phyloP scores from a whole-genome alignment of 306 rosid species.

The Castanospermum australe region DNA sequence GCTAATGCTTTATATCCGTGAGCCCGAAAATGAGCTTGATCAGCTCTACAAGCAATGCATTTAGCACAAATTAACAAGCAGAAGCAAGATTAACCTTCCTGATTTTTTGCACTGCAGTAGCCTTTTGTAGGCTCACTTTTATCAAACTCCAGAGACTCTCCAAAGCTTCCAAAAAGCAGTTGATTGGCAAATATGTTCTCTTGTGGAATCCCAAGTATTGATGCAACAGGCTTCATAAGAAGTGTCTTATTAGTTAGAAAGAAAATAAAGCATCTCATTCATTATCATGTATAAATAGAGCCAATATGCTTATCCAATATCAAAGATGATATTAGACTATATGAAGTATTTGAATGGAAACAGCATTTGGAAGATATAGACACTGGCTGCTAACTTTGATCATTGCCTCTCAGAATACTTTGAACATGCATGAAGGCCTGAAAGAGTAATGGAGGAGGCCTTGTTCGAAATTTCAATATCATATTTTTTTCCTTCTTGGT shows the following conservation, averaged over 20 bases:
- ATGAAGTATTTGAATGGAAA: constrained; percentile 19
- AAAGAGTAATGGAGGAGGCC: neutral
- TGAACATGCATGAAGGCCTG: neutral
- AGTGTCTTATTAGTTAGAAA: constrained; percentile 25
- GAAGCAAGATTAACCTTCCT: constrained; percentile 61
- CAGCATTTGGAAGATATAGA: constrained; percentile 4
- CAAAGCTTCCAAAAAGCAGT: constrained; percentile 76
- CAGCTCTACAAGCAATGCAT: constrained; percentile 28
- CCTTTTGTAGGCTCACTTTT: constrained; percentile 84
- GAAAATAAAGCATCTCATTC: neutral
- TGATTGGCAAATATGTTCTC: constrained; percentile 84
- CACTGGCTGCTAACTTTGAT: neutral
- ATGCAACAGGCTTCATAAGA: constrained; percentile 85
- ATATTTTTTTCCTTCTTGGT: neutral
- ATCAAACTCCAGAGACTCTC: constrained; percentile 89
- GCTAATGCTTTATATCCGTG: constrained; percentile 64
- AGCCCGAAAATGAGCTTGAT: constrained; percentile 54
- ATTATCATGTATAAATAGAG: neutral
- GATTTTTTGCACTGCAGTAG: constrained; percentile 77
- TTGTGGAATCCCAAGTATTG: constrained; percentile 68
- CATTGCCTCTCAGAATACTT: neutral
- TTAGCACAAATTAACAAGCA: neutral
- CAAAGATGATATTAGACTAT: neutral
- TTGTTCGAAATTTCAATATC: neutral
- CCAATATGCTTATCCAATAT: neutral